phyloP scores from a whole-genome alignment of 306 rosid species.

The Glycine soja region DNA sequence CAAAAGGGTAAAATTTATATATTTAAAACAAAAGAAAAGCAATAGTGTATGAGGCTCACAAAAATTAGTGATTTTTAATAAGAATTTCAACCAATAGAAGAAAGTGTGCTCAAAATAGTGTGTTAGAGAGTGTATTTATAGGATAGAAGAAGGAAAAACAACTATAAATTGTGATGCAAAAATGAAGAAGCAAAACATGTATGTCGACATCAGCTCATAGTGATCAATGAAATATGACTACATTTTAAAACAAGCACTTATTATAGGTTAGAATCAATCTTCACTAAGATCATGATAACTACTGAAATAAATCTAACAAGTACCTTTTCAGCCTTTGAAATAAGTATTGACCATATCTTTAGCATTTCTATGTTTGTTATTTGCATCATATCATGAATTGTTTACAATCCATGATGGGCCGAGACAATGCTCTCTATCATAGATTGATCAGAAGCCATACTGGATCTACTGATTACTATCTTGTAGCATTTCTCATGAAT shows the following conservation, averaged over 20 bases:
- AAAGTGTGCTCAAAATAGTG: too few species aligned
- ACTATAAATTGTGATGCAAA: too few species aligned
- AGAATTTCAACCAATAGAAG: too few species aligned
- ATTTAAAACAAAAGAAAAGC: constrained; percentile 5
- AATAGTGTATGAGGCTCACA: not conserved
- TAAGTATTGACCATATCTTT: constrained; percentile 78
- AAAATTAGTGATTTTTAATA: too few species aligned
- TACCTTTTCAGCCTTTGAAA: constrained; percentile 89
- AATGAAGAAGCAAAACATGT: too few species aligned
- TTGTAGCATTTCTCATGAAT: constrained; percentile 61
- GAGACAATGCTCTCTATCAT: constrained; percentile 83
- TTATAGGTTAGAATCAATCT: not conserved
- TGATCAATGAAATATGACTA: not conserved
- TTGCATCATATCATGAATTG: constrained; percentile 68
- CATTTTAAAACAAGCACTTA: not conserved
- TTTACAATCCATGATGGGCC: constrained; percentile 80
- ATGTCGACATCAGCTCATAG: too few species aligned
- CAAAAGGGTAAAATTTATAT: not conserved
- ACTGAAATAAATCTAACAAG: not conserved
- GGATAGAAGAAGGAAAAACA: too few species aligned
- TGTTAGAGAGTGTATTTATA: too few species aligned
- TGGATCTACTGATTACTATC: constrained; percentile 61
- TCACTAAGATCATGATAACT: constrained; percentile 22
- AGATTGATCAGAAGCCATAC: constrained; percentile 61
- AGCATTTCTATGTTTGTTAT: constrained; percentile 70